Conservation (phyloP, 1,284 basidiomycete species). For the Boletus mariae region DNA sequence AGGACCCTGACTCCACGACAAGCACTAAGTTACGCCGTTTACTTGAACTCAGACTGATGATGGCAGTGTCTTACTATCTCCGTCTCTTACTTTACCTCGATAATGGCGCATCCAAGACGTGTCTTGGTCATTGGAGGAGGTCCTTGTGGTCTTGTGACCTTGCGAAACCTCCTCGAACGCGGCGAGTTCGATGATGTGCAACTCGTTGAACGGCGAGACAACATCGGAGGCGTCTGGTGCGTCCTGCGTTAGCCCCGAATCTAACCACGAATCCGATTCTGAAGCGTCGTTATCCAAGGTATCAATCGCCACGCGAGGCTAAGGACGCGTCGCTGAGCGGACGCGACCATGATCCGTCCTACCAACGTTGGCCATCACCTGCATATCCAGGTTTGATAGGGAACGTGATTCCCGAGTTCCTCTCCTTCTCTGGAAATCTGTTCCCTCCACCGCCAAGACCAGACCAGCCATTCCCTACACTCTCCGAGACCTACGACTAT, state of each 20-base stretch:
- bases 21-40: too few relatives aligned
- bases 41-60: not conserved
- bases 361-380: constrained; percentile 41
- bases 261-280: not conserved
- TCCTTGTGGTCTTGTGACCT: constrained; percentile 42
- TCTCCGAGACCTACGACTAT: constrained; percentile 41
- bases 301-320: constrained; percentile 6
- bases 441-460: constrained; percentile 33
- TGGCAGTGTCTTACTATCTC: constrained; percentile 1
- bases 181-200: constrained; percentile 40
- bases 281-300: constrained; percentile 9
- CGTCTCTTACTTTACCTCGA: not conserved
- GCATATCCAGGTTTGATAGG: constrained; percentile 46
- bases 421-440: constrained; percentile 39
- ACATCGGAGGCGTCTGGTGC: constrained; percentile 48
- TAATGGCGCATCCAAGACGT: constrained; percentile 22
- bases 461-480: constrained; percentile 43
- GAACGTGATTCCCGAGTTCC: constrained; percentile 46
- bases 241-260: constrained; percentile 5
- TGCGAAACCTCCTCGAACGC: constrained; percentile 40
- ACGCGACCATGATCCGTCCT: constrained; percentile 1
- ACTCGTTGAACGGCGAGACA: constrained; percentile 41
- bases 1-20: too few relatives aligned
- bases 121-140: constrained; percentile 44
- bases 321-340: not conserved